These are phyloP conservation scores for Gossypium gossypioides DNA, from an alignment of 441 rosid genomes.

Conservation along the genomic window DNA sequence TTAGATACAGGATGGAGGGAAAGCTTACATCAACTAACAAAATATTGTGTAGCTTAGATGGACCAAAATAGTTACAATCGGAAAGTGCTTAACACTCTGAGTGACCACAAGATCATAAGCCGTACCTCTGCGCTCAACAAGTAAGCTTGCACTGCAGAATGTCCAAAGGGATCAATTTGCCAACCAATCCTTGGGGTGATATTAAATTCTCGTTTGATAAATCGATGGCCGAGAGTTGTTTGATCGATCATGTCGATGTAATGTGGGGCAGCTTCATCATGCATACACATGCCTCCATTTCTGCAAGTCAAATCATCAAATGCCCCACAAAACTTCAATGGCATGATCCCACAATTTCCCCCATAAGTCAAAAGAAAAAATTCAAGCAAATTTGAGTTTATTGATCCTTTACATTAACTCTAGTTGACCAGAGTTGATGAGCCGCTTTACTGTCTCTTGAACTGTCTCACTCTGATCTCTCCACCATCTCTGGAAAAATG, in stretches of 20 bases:
- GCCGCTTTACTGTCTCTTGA: constrained; percentile 30
- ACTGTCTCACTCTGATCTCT: constrained; percentile 34
- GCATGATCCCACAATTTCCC: neutral
- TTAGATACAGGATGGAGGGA: neutral
- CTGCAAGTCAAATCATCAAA: constrained; percentile 22
- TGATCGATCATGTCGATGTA: constrained; percentile 55
- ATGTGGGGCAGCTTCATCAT: constrained; percentile 40
- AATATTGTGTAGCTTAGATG: neutral
- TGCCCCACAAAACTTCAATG: constrained; percentile 4
- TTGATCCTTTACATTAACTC: constrained; percentile 35
- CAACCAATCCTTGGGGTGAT: constrained; percentile 51
- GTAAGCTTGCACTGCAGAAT: constrained; percentile 52
- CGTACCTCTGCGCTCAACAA: constrained; percentile 44
- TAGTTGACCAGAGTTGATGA: constrained; percentile 39
- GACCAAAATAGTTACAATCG: neutral
- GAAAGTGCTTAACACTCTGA: neutral
- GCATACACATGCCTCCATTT: constrained; percentile 54
- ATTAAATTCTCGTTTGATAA: constrained; percentile 34
- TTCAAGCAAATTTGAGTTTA: neutral
- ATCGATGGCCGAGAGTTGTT: constrained; percentile 47
- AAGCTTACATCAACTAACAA: neutral
- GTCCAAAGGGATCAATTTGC: constrained; percentile 58
- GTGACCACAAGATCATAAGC: neutral
- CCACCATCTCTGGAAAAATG: constrained; percentile 57
- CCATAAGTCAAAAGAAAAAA: neutral